These are phyloP conservation scores for Fusarium zealandicum DNA, from an alignment of 2,329 filamentous ascomycete species.

Conservation along the genomic window DNA sequence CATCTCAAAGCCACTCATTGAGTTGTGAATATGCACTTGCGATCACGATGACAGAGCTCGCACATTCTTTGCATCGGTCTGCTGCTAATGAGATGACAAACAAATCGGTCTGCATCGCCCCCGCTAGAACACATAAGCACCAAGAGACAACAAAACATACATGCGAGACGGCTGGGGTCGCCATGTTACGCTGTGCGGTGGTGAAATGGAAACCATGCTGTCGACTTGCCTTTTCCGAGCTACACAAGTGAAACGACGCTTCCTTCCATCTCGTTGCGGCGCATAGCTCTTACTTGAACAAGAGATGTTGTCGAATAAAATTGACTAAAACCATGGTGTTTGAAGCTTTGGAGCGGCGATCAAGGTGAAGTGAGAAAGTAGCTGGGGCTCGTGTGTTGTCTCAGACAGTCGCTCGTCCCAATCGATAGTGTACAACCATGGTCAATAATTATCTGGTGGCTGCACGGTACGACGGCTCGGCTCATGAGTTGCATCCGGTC, in stretches of 20 bases:
- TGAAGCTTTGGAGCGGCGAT: not conserved
- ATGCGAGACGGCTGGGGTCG: conserved; percentile 19
- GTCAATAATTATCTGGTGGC: conserved; percentile 20
- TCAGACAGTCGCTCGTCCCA: conserved; percentile 11
- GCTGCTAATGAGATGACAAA: conserved; percentile 1
- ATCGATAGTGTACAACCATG: conserved; percentile 11
- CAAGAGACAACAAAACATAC: not conserved
- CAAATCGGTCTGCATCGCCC: conserved; percentile 1
- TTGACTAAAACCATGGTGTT: not conserved
- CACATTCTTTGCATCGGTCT: not conserved
- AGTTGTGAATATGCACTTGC: conserved; percentile 12
- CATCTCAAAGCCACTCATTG: not conserved
- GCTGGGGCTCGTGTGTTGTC: conserved; percentile 22
- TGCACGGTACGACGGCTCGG: conserved; percentile 24
- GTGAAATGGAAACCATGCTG: conserved; percentile 19
- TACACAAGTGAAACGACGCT: conserved; percentile 2
- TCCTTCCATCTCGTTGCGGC: no score
- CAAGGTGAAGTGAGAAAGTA: conserved; percentile 13
- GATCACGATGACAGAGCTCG: conserved; percentile 1
- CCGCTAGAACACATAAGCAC: conserved; percentile 33
- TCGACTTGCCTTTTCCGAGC: conserved; percentile 3
- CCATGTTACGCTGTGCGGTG: conserved; percentile 31
- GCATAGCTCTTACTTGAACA: no score
- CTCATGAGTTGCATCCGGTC: conserved; percentile 28
- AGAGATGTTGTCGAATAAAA: not conserved